Conservation (phyloP, 2,329 filamentous ascomycete species). For the Cladosporium sp. region DNA sequence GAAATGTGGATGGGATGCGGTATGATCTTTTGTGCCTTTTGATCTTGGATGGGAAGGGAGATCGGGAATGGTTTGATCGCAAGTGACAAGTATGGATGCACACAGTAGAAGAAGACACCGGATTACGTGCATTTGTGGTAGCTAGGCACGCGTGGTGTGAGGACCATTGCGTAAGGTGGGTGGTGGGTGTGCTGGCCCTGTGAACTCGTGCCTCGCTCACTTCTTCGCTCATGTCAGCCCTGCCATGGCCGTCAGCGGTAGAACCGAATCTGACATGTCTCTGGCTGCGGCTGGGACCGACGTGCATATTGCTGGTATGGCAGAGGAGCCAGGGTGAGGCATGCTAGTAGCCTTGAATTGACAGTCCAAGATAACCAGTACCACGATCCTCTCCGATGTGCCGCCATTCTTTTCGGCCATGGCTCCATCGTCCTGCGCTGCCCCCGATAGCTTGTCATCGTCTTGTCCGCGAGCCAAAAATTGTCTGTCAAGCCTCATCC, state of each 20-base stretch:
- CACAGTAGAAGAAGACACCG: not conserved
- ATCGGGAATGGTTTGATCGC: not conserved
- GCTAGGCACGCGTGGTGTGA: conserved; percentile 3
- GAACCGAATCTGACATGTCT: conserved; percentile 6
- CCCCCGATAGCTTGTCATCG: conserved; percentile 4
- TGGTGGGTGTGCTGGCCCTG: not conserved
- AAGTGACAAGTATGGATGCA: no score
- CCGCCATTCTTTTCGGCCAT: no score
- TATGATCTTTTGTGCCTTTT: not conserved
- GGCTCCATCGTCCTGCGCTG: not conserved
- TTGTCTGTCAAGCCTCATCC: not conserved
- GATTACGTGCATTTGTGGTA: not conserved
- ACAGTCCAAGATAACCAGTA: not conserved
- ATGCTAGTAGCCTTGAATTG: conserved; percentile 2
- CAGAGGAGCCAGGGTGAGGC: not conserved
- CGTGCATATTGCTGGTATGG: conserved; percentile 2
- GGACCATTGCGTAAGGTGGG: not conserved
- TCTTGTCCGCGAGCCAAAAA: conserved; percentile 4
- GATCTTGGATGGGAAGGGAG: not conserved
- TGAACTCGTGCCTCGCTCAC: no score
- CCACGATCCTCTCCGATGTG: no score
- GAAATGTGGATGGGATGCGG: not conserved
- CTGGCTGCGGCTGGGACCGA: conserved; percentile 3
- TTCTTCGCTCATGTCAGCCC: conserved; percentile 13
- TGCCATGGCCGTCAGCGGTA: conserved; percentile 4